These are phyloP conservation scores for Stylonectria norvegica DNA, from an alignment of 2,329 filamentous ascomycete genomes.

Conservation along the genomic window DNA sequence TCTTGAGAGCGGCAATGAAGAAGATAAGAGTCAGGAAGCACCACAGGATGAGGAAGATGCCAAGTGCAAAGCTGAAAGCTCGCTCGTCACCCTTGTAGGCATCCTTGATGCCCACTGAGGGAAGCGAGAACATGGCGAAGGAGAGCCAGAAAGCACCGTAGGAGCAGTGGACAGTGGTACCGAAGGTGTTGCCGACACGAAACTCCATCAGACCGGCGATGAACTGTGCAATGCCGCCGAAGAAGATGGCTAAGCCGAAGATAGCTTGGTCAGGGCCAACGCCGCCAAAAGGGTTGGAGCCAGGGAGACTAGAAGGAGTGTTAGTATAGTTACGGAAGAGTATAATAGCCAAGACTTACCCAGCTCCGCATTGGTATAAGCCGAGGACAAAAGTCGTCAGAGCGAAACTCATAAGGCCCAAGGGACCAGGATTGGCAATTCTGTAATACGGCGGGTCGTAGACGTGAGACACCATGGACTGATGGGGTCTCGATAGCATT, in stretches of 20 bases:
- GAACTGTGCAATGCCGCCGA: slow-evolving; percentile 66
- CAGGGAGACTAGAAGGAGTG: slow-evolving; percentile 28
- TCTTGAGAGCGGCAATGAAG: slow-evolving; percentile 53
- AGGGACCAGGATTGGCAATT: slow-evolving; percentile 57
- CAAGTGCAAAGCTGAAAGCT: slow-evolving; percentile 49
- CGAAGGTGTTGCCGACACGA: slow-evolving; percentile 58
- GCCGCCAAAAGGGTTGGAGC: slow-evolving; percentile 30
- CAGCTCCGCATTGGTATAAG: slow-evolving; percentile 43
- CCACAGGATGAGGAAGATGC: slow-evolving; percentile 58
- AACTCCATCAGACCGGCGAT: slow-evolving; percentile 59
- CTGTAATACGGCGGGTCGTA: slow-evolving; percentile 37
- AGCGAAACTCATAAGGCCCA: slow-evolving; percentile 62
- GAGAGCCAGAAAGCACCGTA: slow-evolving; percentile 62
- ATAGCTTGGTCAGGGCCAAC: slow-evolving; percentile 36
- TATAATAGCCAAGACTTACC: slow-evolving; percentile 38
- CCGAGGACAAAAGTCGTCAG: slow-evolving; percentile 61
- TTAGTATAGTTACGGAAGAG: neutral
- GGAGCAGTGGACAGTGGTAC: slow-evolving; percentile 57
- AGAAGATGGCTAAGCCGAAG: slow-evolving; percentile 40
- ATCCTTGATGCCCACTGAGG: slow-evolving; percentile 47
- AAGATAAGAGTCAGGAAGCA: slow-evolving; percentile 57
- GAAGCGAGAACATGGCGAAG: slow-evolving; percentile 55
- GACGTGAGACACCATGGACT: slow-evolving; percentile 36
- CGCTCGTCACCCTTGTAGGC: slow-evolving; percentile 39
- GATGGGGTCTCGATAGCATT: slow-evolving; percentile 24